Conservation (phyloP, 2,329 filamentous ascomycete species). For the Atkinsonella texensis region DNA sequence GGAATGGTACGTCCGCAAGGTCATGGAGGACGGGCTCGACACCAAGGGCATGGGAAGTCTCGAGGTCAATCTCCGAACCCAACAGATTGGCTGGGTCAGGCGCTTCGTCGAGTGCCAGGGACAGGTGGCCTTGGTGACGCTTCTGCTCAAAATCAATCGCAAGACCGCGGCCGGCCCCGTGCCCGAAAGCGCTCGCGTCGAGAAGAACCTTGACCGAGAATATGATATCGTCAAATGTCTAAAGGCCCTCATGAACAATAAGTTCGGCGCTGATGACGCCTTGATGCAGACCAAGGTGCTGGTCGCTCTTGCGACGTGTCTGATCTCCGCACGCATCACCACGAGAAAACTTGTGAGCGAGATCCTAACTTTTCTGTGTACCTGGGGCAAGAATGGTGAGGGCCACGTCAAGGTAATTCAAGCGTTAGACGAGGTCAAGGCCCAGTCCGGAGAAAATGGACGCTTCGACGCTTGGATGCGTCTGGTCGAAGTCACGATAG, state of each 20-base stretch:
- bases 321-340: conserved; percentile 79
- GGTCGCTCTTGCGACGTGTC: conserved; percentile 71
- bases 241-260: conserved; percentile 98
- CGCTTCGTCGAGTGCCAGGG: conserved; percentile 95
- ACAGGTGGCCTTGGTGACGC: conserved; percentile 88
- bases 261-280: conserved; percentile 94
- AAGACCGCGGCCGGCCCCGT: conserved; percentile 65
- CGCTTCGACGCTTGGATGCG: conserved; percentile 98
- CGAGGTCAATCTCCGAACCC: conserved; percentile 87
- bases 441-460: conserved; percentile 78
- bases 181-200: conserved; percentile 43
- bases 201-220: conserved; percentile 79
- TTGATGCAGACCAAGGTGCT: conserved; percentile 82
- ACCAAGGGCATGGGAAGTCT: conserved; percentile 85
- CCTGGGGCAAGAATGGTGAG: conserved; percentile 73
- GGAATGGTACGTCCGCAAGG: conserved; percentile 94
- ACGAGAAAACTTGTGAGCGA: conserved; percentile 93
- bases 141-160: conserved; percentile 87
- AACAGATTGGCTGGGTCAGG: conserved; percentile 96
- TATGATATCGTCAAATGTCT: conserved; percentile 98
- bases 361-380: conserved; percentile 89
- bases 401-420: conserved; percentile 91
- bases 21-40: conserved; percentile 91
- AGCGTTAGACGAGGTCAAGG: conserved; percentile 84
- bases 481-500: conserved; percentile 90